Evolutionary conservation across 2,329 filamentous ascomycete species (phyloP), one percentile per base, ranked within the genome.

Genomic region (Helicocarpus griseus): DNA sequence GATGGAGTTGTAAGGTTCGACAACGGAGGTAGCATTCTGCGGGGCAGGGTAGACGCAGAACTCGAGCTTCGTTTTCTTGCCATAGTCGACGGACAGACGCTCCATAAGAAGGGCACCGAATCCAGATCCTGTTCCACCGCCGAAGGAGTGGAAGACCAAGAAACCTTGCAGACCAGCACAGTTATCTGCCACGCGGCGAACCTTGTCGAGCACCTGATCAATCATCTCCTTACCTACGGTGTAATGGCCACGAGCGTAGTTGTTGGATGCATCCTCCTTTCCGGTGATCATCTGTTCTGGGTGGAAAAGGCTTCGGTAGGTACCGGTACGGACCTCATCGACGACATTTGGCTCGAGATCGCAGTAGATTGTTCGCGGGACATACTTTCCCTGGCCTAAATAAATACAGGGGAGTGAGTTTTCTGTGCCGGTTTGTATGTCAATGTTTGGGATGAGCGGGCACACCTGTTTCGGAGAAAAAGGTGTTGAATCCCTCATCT

Each of bases 11-110:
- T 98, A 98, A 55, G 93, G 93, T 83, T 98, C 93, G 59, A 98
- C 93, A 56, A 98, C 91, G 41, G 93, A 94, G 66, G 91, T 96
- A 63, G 91, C 89, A 61, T 93, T 93, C 78, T 95, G 90, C 55
- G 93, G 93, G 62, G 93, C 90, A 67, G 93, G 93, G 79, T 98
- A 98, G 68, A 98, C 90, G 68, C 89, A 95, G 81, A 98, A 98
- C 77, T 98, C 93, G 59, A 98, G 83, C 85, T 98, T 98, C 82
- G 87, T 94, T 86, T 98, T 98, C 86, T 98, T 98, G 79, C 93
- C 91, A 70, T 96, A 98, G 77, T 98, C 93, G 67, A 96, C 88
- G 33, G 93, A 97, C 57, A 98, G 84, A 71, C 93, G 91, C 80
- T 98, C 93, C 89, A 98, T 95, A 65, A 98, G 80, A 62, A 98